Evolutionary conservation across 2,329 filamentous ascomycete genomes (phyloP).

Genomic region (Clonostachys byssicola): DNA sequence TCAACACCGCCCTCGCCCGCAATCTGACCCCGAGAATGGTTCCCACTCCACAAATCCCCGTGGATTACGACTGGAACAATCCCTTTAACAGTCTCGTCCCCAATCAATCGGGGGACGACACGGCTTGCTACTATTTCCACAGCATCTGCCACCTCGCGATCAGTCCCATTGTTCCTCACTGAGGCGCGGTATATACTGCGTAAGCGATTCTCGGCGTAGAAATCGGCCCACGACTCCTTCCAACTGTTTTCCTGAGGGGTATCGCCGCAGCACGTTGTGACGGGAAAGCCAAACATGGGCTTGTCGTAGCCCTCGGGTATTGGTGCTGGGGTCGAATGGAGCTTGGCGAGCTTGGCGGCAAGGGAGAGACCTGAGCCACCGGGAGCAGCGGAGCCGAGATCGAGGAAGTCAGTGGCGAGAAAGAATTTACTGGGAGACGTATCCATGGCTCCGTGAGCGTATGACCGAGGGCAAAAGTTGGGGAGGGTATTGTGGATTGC

Average conservation of each 20-base stretch:
- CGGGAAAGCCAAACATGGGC: conserved; percentile 78
- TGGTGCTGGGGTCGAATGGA: conserved; percentile 75
- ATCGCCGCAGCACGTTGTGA: conserved; percentile 77
- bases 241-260: conserved; percentile 67
- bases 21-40: conserved; percentile 66
- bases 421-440: conserved; percentile 44
- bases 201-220: conserved; percentile 74
- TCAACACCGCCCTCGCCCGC: conserved; percentile 50
- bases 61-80: conserved; percentile 78
- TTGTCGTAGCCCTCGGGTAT: conserved; percentile 50
- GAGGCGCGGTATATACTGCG: conserved; percentile 57
- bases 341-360: conserved; percentile 70
- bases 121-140: conserved; percentile 59
- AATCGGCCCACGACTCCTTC: conserved; percentile 70
- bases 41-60: conserved; percentile 92
- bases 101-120: conserved; percentile 75
- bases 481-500: conserved; percentile 72
- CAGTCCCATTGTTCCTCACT: conserved; percentile 57
- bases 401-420: conserved; percentile 75
- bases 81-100: conserved; percentile 58
- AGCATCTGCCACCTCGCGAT: conserved; percentile 55
- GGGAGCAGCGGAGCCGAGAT: conserved; percentile 45
- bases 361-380: conserved; percentile 51
- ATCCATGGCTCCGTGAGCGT: conserved; percentile 63
- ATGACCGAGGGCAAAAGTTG: conserved; percentile 69